Conservation (phyloP, 2,329 filamentous ascomycete species). For the Aspergillus sp. region DNA sequence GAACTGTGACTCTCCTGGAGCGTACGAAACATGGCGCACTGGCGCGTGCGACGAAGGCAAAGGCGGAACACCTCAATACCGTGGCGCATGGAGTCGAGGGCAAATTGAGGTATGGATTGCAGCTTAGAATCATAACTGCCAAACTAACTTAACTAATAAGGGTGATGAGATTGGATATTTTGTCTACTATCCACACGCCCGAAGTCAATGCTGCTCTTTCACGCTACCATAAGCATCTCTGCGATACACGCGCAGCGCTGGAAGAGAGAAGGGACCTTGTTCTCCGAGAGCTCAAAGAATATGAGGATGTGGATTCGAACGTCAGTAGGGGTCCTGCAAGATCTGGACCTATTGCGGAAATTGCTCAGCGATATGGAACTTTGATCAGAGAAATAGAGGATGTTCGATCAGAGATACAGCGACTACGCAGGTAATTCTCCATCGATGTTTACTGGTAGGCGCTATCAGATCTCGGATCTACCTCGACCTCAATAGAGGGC, state of each 20-base stretch:
- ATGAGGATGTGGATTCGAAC: slow-evolving; percentile 30
- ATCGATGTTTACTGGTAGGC: not conserved
- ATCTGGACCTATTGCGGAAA: slow-evolving; percentile 32
- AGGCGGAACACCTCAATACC: slow-evolving; percentile 39
- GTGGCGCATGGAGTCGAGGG: slow-evolving; percentile 40
- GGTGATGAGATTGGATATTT: slow-evolving; percentile 38
- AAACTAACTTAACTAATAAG: slow-evolving; percentile 19
- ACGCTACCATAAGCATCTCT: slow-evolving; percentile 35
- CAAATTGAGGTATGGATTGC: slow-evolving; percentile 36
- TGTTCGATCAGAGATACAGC: slow-evolving; percentile 26
- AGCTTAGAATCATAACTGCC: not conserved
- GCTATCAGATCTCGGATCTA: not conserved
- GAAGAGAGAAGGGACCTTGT: slow-evolving; percentile 31
- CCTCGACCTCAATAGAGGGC: not conserved
- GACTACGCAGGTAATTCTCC: slow-evolving; percentile 17
- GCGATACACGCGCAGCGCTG: slow-evolving; percentile 27
- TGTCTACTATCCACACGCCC: slow-evolving; percentile 38
- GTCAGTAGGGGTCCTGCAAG: slow-evolving; percentile 5
- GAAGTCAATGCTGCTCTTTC: slow-evolving; percentile 34
- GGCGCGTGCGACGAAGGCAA: slow-evolving; percentile 36
- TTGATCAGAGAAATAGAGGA: slow-evolving; percentile 39
- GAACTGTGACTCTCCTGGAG: slow-evolving; percentile 40
- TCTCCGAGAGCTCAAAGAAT: slow-evolving; percentile 33
- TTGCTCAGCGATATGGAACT: slow-evolving; percentile 39
- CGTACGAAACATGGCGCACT: slow-evolving; percentile 40